Conservation (phyloP, 352 stramenopile genomes). For the Globisporangium okanoganense region DNA sequence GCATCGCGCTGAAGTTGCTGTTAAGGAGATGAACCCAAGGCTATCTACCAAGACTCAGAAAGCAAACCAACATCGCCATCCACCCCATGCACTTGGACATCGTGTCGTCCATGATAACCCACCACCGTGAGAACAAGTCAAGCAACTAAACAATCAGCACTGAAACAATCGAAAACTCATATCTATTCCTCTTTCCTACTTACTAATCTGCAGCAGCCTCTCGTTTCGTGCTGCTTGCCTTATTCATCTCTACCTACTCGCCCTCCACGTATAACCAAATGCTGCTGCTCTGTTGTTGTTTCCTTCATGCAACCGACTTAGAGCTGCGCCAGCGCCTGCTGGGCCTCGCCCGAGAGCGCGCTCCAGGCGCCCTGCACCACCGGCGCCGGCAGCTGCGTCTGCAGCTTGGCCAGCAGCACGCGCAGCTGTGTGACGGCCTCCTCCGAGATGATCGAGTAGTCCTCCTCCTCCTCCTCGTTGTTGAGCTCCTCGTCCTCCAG, state of each 20-base stretch:
- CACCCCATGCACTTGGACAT: not conserved
- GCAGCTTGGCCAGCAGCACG: slow-evolving; percentile 54
- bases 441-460: slow-evolving; percentile 67
- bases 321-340: slow-evolving; percentile 65
- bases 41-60: not conserved
- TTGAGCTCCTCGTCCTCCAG: slow-evolving; percentile 41
- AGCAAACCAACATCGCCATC: not conserved
- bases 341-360: slow-evolving; percentile 63
- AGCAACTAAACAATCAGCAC: not conserved
- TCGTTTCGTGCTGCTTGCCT: not conserved
- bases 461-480: slow-evolving; percentile 61
- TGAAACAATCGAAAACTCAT: slow-evolving; percentile 7
- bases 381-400: slow-evolving; percentile 52
- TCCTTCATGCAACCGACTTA: slow-evolving; percentile 15
- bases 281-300: not conserved
- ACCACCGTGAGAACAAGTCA: not conserved
- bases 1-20: slow-evolving; percentile 68
- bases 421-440: slow-evolving; percentile 56
- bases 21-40: slow-evolving; percentile 52
- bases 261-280: slow-evolving; percentile 1
- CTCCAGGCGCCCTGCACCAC: slow-evolving; percentile 70
- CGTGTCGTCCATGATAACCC: not conserved
- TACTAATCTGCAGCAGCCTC: not conserved
- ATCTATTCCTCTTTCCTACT: slow-evolving; percentile 6
- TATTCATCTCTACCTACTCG: not conserved